phyloP scores from a whole-genome alignment of 345 rosid genomes.

The Conringia planisiliqua region DNA sequence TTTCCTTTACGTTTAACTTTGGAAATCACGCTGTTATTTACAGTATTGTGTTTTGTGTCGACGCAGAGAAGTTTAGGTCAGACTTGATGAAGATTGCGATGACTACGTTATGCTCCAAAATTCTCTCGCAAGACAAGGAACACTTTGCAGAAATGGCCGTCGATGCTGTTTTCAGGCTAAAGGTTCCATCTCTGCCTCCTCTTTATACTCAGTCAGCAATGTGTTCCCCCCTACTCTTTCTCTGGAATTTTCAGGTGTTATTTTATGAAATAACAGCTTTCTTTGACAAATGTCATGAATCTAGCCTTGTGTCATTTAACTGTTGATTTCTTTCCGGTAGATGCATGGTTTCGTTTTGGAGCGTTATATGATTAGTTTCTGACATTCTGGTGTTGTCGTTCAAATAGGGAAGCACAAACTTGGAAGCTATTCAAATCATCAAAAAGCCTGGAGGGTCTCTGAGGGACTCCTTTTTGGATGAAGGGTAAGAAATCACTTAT shows the following conservation, averaged over 20 bases:
- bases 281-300: not conserved
- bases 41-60: slow-evolving; percentile 1
- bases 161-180: slow-evolving; percentile 90
- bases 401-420: slow-evolving; percentile 90
- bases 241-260: not conserved
- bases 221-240: not conserved
- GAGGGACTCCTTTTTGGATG: slow-evolving; percentile 94
- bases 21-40: not conserved
- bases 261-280: not conserved
- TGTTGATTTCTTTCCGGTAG: not conserved
- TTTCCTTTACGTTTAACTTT: not conserved
- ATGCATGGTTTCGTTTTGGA: not conserved
- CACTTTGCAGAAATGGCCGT: slow-evolving; percentile 87
- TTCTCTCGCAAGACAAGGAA: slow-evolving; percentile 88
- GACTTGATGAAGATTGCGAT: slow-evolving; percentile 88
- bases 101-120: slow-evolving; percentile 94
- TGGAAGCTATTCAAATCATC: slow-evolving; percentile 92
- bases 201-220: not conserved
- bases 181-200: slow-evolving; percentile 41
- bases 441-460: slow-evolving; percentile 98
- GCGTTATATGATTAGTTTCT: not conserved
- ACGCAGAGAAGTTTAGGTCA: slow-evolving; percentile 77
- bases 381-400: not conserved
- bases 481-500: slow-evolving; percentile 60
- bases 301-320: not conserved